Evolutionary conservation across 2,329 filamentous ascomycete species (phyloP), one percentile per base, ranked within the genome.

Genomic region (Leptodontidium sp.): DNA sequence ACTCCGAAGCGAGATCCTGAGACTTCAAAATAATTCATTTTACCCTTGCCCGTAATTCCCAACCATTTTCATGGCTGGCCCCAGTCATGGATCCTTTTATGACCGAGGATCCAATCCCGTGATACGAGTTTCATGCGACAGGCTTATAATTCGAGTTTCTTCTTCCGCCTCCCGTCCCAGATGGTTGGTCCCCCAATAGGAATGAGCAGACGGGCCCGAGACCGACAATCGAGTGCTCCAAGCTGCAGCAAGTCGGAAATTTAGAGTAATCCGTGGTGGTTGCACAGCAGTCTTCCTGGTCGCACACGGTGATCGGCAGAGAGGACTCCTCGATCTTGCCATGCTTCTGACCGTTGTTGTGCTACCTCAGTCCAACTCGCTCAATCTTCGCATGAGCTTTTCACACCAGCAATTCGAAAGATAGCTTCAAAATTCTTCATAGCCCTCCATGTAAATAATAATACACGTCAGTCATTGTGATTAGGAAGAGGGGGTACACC

Each of bases 161-260:
- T 47, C 14, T 47, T 47, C 14, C 24, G 50, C 50, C 24, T 45
- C 24, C 35, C 57, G 14, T 15, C 57, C 57, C 57, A 15, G 14
- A 9, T 8, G 35, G 21, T 26, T 7, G 57, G 57, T 59, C 57
- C 15, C 8, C 38, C 32, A 59, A 59, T 24, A 40, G 38, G 21
- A 45, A 21, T 7, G 17, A 35, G n/a, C 7, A 9, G 32, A 43
- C 7, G 6, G 35, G 15, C 17, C 35, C 21, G 35, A 14, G 32
- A 59, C 38, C 57, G 45, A 45, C 55, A 58, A 58, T 24, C 35
- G n/a, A 43, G 57, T 11, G 35, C 32, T 38, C 12, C 32, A 52
- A 52, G 49, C 49, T 52, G n/a, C 29, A 35, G 26, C 32, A n/a
- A 35, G 52, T 14, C 29, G 26, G 32, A 15, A 11, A 15, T 35